Conservation (phyloP, 495 filamentous ascomycete genomes). For the Tuber magnatum region DNA sequence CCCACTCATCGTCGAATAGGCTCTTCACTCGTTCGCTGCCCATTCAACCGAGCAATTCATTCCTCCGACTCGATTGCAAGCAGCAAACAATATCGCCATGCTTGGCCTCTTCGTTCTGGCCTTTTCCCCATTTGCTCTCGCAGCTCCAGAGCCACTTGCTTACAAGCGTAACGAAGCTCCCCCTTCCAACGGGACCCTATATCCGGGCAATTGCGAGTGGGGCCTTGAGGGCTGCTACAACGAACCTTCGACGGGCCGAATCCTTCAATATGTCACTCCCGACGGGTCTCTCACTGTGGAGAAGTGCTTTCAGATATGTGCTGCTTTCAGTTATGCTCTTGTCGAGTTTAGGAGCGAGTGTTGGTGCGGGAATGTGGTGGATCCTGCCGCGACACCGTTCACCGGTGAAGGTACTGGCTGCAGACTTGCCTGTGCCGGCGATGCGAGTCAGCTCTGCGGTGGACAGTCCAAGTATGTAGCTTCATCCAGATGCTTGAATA, state of each 20-base stretch:
- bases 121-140: neutral
- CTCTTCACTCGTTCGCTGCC: neutral
- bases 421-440: conserved; percentile 20
- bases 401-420: conserved; percentile 21
- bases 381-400: conserved; percentile 6
- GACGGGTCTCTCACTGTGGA: conserved; percentile 12
- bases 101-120: conserved; percentile 6
- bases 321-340: conserved; percentile 10
- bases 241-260: neutral
- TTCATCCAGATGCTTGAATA: neutral
- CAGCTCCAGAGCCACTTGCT: conserved; percentile 2
- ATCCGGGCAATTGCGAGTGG: conserved; percentile 23
- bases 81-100: neutral
- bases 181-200: conserved; percentile 12
- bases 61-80: neutral
- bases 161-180: conserved; percentile 12
- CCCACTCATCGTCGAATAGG: neutral
- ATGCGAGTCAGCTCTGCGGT: conserved; percentile 15
- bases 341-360: conserved; percentile 25
- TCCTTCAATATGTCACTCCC: conserved; percentile 2
- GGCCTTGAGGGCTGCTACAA: conserved; percentile 12
- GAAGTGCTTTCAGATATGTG: conserved; percentile 12
- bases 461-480: conserved; percentile 16
- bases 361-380: conserved; percentile 15
- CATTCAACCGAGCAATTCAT: neutral